A percentile compares a stretch with the other conserved stretches of the same genome.
phyloP scores from a whole-genome alignment of 2,329 filamentous ascomycete species.

The Aspergillus calidoustus region DNA sequence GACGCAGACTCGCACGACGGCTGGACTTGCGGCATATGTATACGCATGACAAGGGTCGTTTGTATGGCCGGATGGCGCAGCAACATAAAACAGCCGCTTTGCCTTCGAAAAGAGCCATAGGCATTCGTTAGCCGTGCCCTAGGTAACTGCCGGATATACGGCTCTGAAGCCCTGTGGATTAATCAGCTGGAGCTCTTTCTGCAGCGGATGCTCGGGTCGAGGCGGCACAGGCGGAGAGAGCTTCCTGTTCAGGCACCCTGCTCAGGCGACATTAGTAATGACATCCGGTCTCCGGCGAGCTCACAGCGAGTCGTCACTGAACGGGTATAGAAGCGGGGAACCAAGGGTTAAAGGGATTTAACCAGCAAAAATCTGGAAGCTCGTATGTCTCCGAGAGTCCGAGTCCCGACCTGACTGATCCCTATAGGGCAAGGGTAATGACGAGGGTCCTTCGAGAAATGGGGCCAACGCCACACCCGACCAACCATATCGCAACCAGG shows the following conservation, averaged over 20 bases:
- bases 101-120: not conserved
- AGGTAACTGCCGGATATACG: conserved; percentile 5
- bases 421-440: conserved; percentile 21
- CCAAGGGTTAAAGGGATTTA: not conserved
- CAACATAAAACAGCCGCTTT: not conserved
- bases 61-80: not conserved
- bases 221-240: conserved; percentile 3
- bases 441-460: not conserved
- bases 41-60: not conserved
- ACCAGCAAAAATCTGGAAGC: not conserved
- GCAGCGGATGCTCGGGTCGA: not conserved
- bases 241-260: not conserved
- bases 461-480: not conserved
- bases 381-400: not conserved
- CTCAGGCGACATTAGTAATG: not conserved
- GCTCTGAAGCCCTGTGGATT: not conserved
- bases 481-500: not conserved
- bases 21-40: not conserved
- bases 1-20: conserved; percentile 7
- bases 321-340: not conserved
- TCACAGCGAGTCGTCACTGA: not conserved
- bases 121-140: not conserved
- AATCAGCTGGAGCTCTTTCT: not conserved
- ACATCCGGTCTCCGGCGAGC: not conserved
- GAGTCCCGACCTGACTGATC: conserved; percentile 17